Evolutionary conservation across 1,139 yeast genomes (phyloP), one percentile per base, ranked within the genome.

Genomic region (Lodderomyces beijingensis): DNA sequence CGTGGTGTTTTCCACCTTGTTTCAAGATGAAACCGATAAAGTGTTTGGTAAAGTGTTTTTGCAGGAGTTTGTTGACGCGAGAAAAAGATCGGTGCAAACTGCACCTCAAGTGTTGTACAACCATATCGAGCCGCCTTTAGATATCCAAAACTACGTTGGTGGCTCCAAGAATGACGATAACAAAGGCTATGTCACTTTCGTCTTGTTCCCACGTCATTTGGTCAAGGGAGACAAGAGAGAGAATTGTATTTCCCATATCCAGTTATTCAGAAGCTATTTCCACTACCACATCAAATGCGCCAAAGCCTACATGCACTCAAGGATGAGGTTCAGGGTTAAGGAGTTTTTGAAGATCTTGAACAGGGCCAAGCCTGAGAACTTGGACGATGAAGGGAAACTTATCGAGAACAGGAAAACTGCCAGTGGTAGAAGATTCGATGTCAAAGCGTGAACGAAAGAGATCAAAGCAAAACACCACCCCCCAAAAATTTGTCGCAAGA

Each of bases 261-360:
- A 88, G 55, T 71, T 86, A 43, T 93, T 91, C 65, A 75, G 99
- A 62, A 93, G 88, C 56, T 91, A 89, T 62, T 89, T 91, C 82
- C 98, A 91, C 59, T 91, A 89, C 63, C 99, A 91, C 57, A 91
- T 91, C 66, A 91, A 91, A 64, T 89, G 96, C 59, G 88, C 96
- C 41, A 91, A 91, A 70, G 97, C 98, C 25, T 93, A 86, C 65
- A 81, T 91, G 84, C 99, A 91, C 62, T 87, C 96, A 37, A 79
- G 99, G 70, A 91, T 91, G 98, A 79, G 99, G 62, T 86, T 71
- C 62, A 77, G 98, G 50, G 97, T 91, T 26, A 79, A 83, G 47
- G 94, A 93, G 51, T 91, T 89, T 66, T 76, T 89, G 55, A 91
- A 91, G 71, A 91, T 93, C 29, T 77, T 91, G 64, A 91, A 93